These are phyloP conservation scores for Russula emetica DNA, from an alignment of 768 basidiomycete genomes.

Conservation along the genomic window DNA sequence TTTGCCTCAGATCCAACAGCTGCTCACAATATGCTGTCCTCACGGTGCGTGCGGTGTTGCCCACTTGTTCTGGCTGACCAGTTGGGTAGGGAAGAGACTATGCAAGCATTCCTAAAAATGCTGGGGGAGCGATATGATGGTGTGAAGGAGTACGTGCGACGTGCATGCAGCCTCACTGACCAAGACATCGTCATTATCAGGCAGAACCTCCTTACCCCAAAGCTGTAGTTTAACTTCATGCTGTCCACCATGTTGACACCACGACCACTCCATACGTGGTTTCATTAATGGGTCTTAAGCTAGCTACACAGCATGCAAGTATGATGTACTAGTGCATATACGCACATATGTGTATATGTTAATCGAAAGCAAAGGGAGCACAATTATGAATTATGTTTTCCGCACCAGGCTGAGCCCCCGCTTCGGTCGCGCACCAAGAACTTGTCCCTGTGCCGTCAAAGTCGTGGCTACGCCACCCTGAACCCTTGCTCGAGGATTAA, in stretches of 20 bases:
- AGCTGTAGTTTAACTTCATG: not conserved
- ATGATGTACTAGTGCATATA: not conserved
- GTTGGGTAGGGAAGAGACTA: conserved; percentile 58
- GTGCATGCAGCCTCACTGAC: conserved; percentile 53
- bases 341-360: not conserved
- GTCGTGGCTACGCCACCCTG: conserved; percentile 27
- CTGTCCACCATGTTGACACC: not conserved
- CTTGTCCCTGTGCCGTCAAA: conserved; percentile 26
- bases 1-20: conserved; percentile 71
- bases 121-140: conserved; percentile 64
- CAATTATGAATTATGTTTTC: conserved; percentile 14
- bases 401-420: conserved; percentile 24
- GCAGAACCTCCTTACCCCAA: conserved; percentile 46
- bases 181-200: conserved; percentile 60
- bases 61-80: not conserved
- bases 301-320: conserved; percentile 5
- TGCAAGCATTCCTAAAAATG: conserved; percentile 64
- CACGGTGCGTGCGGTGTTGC: conserved; percentile 47
- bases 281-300: conserved; percentile 3
- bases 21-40: conserved; percentile 79
- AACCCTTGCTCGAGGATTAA: conserved; percentile 28
- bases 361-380: not conserved
- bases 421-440: conserved; percentile 23
- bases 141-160: conserved; percentile 56
- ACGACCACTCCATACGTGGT: not conserved